Evolutionary conservation across 2,329 filamentous ascomycete species (phyloP), one percentile per base, ranked within the genome.

Genomic region (Trichoderma aggressivum): DNA sequence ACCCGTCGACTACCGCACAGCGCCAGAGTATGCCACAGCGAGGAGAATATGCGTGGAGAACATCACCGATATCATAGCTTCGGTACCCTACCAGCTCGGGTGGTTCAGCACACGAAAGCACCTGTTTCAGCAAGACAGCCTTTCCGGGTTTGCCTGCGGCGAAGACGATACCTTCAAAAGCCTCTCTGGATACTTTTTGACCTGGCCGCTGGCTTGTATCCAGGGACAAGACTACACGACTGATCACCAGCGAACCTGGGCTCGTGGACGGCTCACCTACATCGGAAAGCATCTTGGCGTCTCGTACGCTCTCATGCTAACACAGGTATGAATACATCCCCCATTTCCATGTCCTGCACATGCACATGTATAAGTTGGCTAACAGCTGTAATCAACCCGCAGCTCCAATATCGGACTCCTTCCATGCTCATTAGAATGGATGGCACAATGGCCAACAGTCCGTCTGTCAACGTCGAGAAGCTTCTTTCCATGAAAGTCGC

Each of bases 391-490:
- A 50, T 18, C 67, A n/a, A 16, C 53, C 71, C 72, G 47, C 63
- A 89, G 87, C 82, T 89, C 66, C 84, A 87, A 76, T 78, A 90
- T 66, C 86, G 88, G 28, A 82, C 89, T 21, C 88, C 89, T 2
- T 89, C 87, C 0, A 90, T 90, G 88, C 82, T 89, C 72, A 89
- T 90, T 77, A 84, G 82, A 32, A 81, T 84, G 43, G 87, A 89
- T 75, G 82, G 82, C 5, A 77, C 47, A 53, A 60, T 87, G 80
- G 81, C 83, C 2, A 81, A 79, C 61, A 82, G 83, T n/a, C 62
- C 55, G n/a, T 59, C 71, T 16, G 79, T 82, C 64, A 81, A 85
- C 75, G 83, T 85, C 71, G 81, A 84, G 74, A 84, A 83, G 77
- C 75, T 85, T 34, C 76, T 85, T n/a, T 82, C 83, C 4, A 80